Conservation (phyloP, 2,329 filamentous ascomycete species). For the Sporothrix humicola region DNA sequence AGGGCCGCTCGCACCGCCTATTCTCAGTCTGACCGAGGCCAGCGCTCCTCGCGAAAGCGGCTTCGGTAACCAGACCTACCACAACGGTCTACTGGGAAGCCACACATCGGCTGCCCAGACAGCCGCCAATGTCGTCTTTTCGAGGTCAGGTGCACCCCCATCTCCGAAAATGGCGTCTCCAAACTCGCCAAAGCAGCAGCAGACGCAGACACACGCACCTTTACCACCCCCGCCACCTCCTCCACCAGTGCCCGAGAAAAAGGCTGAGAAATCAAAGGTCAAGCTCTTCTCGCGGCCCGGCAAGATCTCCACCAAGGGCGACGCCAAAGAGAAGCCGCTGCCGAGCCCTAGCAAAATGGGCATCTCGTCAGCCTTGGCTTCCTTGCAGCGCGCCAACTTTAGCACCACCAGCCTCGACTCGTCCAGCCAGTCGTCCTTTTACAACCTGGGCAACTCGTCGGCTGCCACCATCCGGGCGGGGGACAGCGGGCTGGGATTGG, state of each 20-base stretch:
- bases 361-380: conserved; percentile 69
- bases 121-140: conserved; percentile 75
- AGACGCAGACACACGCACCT: conserved; percentile 38
- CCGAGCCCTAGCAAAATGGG: conserved; percentile 76
- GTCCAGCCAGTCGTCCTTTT: conserved; percentile 67
- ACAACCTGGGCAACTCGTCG: conserved; percentile 76
- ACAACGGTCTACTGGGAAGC: conserved; percentile 65
- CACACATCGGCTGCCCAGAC: conserved; percentile 70
- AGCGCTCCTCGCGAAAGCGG: conserved; percentile 64
- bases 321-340: conserved; percentile 68
- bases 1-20: conserved; percentile 64
- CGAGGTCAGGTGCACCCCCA: conserved; percentile 61
- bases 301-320: conserved; percentile 74
- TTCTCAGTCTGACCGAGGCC: conserved; percentile 68
- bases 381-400: conserved; percentile 69
- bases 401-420: conserved; percentile 76
- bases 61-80: conserved; percentile 59
- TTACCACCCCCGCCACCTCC: conserved; percentile 47
- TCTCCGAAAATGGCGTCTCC: conserved; percentile 54
- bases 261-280: conserved; percentile 75
- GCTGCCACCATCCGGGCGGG: conserved; percentile 74
- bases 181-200: conserved; percentile 36
- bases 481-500: conserved; percentile 48
- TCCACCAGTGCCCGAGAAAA: conserved; percentile 61
- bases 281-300: conserved; percentile 81